Conservation (phyloP, 2,329 filamentous ascomycete genomes). For the Xylariomycetidae sp. region DNA sequence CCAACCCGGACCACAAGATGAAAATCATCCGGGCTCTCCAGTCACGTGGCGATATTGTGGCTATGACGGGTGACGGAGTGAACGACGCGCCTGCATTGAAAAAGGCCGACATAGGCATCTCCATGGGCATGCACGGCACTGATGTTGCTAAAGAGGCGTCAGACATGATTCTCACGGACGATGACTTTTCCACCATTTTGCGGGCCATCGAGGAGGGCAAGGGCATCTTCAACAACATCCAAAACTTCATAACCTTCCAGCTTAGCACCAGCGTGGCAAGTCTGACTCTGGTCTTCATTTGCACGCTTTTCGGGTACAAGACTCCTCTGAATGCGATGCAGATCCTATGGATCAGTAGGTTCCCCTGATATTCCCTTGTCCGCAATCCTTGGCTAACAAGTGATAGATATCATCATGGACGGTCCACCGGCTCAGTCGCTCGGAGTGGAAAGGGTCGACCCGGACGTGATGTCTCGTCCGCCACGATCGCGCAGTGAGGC, state of each 20-base stretch:
- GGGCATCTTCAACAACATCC: constrained; percentile 98
- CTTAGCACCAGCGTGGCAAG: constrained; percentile 94
- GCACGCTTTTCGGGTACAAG: constrained; percentile 87
- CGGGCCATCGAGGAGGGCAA: constrained; percentile 98
- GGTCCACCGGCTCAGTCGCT: constrained; percentile 95
- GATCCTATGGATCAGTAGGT: constrained; percentile 98
- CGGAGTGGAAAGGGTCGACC: constrained; percentile 90
- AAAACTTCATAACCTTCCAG: constrained; percentile 98
- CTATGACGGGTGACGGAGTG: constrained; percentile 97
- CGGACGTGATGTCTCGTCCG: constrained; percentile 85
- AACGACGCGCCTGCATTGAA: constrained; percentile 97
- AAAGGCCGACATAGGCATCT: constrained; percentile 95
- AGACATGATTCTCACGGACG: constrained; percentile 89
- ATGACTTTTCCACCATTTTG: constrained; percentile 87
- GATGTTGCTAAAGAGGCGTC: constrained; percentile 95
- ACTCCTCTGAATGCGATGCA: constrained; percentile 99
- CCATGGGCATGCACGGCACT: constrained; percentile 91
- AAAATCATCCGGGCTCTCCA: constrained; percentile 93
- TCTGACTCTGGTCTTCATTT: constrained; percentile 82
- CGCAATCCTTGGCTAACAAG: constrained; percentile 13
- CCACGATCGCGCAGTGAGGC: constrained; percentile 79
- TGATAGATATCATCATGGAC: constrained; percentile 95
- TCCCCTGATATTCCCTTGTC: background rate
- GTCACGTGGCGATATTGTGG: constrained; percentile 88
- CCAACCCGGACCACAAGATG: constrained; percentile 95